Conservation (phyloP, 2,329 filamentous ascomycete genomes). For the Elsinoe ampelina region DNA sequence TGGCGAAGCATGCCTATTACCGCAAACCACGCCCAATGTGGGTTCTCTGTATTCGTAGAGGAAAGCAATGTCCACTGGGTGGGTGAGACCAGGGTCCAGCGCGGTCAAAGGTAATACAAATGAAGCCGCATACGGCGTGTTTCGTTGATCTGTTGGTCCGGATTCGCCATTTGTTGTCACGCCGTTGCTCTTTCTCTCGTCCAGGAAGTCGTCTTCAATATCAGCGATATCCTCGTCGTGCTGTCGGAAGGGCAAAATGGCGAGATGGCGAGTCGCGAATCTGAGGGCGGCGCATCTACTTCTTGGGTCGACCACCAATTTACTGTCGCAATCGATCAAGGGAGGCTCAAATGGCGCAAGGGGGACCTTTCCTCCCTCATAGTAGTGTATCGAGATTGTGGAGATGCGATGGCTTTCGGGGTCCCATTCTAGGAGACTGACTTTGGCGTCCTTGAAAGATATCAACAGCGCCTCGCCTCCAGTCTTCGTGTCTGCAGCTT, state of each 20-base stretch:
- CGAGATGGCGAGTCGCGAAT: constrained; percentile 79
- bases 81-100: constrained; percentile 75
- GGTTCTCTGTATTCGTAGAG: constrained; percentile 95
- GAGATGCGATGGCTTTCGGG: constrained; percentile 67
- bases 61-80: constrained; percentile 86
- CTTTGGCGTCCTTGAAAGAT: constrained; percentile 81
- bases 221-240: constrained; percentile 63
- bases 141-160: constrained; percentile 18
- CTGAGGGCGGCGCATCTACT: constrained; percentile 91
- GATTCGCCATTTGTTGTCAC: constrained; percentile 26
- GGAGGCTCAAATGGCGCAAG: constrained; percentile 73
- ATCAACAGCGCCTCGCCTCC: constrained; percentile 77
- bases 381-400: constrained; percentile 94
- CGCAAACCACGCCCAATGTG: constrained; percentile 88
- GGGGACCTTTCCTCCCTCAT: constrained; percentile 84
- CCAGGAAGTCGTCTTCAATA: constrained; percentile 84
- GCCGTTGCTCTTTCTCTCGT: constrained; percentile 39
- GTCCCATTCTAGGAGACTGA: constrained; percentile 92
- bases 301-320: constrained; percentile 77
- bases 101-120: constrained; percentile 87
- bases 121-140: constrained; percentile 73
- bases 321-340: constrained; percentile 66
- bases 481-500: constrained; percentile 60
- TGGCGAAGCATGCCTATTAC: constrained; percentile 61
- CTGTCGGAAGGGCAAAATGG: constrained; percentile 87